Base-by-base conservation (phyloP, 768 basidiomycete genomes). In the Xerocomellus intermedius region DNA sequence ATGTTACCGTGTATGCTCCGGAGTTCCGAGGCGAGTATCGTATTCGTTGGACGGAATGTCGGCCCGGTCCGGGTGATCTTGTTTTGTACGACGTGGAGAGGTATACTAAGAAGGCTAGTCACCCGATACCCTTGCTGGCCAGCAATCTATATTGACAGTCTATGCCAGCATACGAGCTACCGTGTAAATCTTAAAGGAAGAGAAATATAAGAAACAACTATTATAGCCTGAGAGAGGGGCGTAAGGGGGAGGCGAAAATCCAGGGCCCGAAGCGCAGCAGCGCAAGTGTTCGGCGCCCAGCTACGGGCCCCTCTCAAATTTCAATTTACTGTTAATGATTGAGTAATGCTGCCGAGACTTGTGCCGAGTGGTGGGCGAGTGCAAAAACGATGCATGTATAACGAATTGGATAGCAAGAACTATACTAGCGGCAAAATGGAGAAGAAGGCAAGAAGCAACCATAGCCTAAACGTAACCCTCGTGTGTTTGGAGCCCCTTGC, bases 61-160 rank as follows among this genome's bases (percentile, higher is more conserved):
- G 56, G 56, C 16, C 56, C 54, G 56, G 56, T 12, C 56, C 54
- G 55, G 12, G 19, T 38, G 48, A 19, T 14, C 48, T 7, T 7
- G 16, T n/a, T 6, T n/a, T n/a, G 36, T 37, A 0, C 9, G 30
- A 8, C 17, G 8, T 9, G 17, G 26, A 21, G 19, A 32, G 7
- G 43, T 44, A 5, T 0, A 13, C n/a, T 19, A 38, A 9, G 6
- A 44, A 28, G n/a, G 26, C 7, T 13, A 46, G 19, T 2, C 33
- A 14, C 33, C 10, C 33, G 14, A 35, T 26, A 7, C 26, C 26
- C 26, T 26, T 6, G 26, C 26, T 26, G 26, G 26, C 5, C 10
- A 10, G 9, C 30, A 30, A 30, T 36, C 30, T 8, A 2, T 36
- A 17, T 36, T 19, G 38, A 38, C n/a, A 19, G n/a, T 10, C 14